Base-by-base conservation (phyloP, 148 eudicot genomes). In the Rhododendron williamsianum region DNA sequence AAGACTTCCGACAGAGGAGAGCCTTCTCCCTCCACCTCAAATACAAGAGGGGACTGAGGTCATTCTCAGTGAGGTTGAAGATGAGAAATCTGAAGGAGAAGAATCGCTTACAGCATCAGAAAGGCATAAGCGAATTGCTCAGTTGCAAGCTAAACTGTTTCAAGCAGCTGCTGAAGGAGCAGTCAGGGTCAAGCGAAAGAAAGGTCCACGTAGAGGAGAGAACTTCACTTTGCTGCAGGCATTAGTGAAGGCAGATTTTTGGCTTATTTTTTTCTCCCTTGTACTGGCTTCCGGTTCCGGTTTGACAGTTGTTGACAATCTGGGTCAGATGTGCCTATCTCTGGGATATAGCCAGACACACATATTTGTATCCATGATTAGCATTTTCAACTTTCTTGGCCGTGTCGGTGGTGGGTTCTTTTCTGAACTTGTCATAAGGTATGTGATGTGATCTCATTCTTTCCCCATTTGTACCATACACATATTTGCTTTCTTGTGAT, bases 391-490 rank as follows among this genome's bases (percentile, higher is more conserved):
- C 85, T 93, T 93, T 85, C 95, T 93, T 78, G 95, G 95, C 38
- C 94, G 94, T 78, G 92, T 93, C 89, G 95, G 90, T 33, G 95
- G 95, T 1, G 95, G 95, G 77, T 93, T 92, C 91, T 88, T 92
- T 89, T 93, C 95, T 23, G 95, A 93, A 90, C 54, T 89, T 9
- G 81, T 93, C 74, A 87, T 93, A 41, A 91, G 91, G 95, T 93
- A 9, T 58, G 86, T 18, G 60, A 21, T 21, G 16, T 51, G 76
- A 38, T 63, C 73, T 30, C 48, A 35, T 41, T 48, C 18, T 85
- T 67, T 58, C 1, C 51, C 38, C 51, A 82, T 19, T 79, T 36
- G 41, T n/a, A 46, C 56, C 33, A 10, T 46, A 69, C 16, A 74
- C 16, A 25, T 65, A 25, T 58, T 19, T 0, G 1, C 7, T 3